phyloP scores from a whole-genome alignment of 2,329 filamentous ascomycete genomes.

The Emergomyces orientalis region DNA sequence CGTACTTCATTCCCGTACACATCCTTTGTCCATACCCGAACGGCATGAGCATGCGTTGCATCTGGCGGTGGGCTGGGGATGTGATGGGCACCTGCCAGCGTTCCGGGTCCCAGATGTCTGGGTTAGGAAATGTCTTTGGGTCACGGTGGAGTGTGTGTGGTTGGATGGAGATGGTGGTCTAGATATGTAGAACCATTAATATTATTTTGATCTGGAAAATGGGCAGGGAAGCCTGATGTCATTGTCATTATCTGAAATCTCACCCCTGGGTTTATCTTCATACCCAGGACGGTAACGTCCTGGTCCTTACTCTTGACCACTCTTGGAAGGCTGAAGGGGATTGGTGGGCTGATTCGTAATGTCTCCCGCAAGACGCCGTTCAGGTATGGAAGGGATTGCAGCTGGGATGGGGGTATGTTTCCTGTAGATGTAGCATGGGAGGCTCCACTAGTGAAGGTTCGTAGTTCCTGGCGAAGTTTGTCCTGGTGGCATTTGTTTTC shows the following conservation, averaged over 20 bases:
- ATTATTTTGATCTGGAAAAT: too few species aligned
- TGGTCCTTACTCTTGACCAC: slow-evolving; percentile 19
- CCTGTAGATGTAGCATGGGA: background rate
- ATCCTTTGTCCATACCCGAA: slow-evolving; percentile 48
- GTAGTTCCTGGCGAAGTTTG: slow-evolving; percentile 15
- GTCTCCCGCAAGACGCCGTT: slow-evolving; percentile 38
- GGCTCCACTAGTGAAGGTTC: slow-evolving; percentile 5
- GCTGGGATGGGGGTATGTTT: slow-evolving; percentile 1
- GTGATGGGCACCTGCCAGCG: slow-evolving; percentile 48
- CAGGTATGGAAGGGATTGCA: slow-evolving; percentile 22
- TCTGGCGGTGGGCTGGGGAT: slow-evolving; percentile 42
- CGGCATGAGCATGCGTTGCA: slow-evolving; percentile 45
- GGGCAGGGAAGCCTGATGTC: background rate
- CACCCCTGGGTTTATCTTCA: slow-evolving; percentile 15
- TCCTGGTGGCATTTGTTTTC: slow-evolving; percentile 13
- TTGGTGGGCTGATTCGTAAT: slow-evolving; percentile 34
- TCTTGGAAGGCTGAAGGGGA: slow-evolving; percentile 33
- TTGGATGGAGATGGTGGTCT: slow-evolving; percentile 15
- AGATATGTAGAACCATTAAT: background rate
- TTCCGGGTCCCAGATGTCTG: slow-evolving; percentile 44
- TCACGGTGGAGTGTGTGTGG: slow-evolving; percentile 42
- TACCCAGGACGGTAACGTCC: slow-evolving; percentile 13
- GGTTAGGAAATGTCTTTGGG: slow-evolving; percentile 42
- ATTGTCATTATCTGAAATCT: background rate
- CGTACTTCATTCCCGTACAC: slow-evolving; percentile 22